Base-by-base conservation (phyloP, 2,329 filamentous ascomycete species). In the Periconia macrospinosa region DNA sequence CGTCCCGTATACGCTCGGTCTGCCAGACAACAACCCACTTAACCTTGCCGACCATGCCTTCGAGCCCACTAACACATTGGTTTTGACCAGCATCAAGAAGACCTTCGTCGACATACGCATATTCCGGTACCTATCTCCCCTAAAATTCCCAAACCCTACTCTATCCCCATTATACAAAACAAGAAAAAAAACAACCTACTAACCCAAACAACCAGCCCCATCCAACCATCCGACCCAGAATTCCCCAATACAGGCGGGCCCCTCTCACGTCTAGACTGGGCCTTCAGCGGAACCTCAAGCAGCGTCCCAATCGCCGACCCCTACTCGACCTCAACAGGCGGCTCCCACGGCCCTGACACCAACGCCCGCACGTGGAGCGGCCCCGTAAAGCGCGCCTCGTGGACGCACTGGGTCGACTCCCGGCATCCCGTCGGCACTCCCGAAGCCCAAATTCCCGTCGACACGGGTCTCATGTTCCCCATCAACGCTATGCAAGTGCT, bases 81-180 rank as follows among this genome's bases (percentile, higher is more conserved):
- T 89, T 13, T 74, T 89, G 44, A 89, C 86, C 0, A 84, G 84
- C 2, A 81, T 83, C 1, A 66, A 69, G 23, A 75, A 75, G 30
- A 79, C 76, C 37, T 89, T 87, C 65, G 81, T 89, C 37, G 87
- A 89, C 62, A 66, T 88, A 19, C 82, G 87, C 41, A 75, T 87
- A 47, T 66, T 81, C 45, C 43, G 43, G 43, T 45, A 45, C 17
- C 10, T 45, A 30, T 45, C 23, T n/a, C 33, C 33, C 20, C 43
- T 23, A 2, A 3, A 27, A 2, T n/a, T 18, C 43, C 9, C n/a
- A n/a, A n/a, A n/a, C n/a, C 43, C 30, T 17, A n/a, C 23, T 18
- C 17, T 15, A 27, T 15, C 17, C 10, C 33, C 33, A 14, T 6
- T 13, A n/a, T 6, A 3, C 15, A 37, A 3, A 3, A 37, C n/a